Conservation (phyloP, 345 rosid species). For the Citrus australasica region DNA sequence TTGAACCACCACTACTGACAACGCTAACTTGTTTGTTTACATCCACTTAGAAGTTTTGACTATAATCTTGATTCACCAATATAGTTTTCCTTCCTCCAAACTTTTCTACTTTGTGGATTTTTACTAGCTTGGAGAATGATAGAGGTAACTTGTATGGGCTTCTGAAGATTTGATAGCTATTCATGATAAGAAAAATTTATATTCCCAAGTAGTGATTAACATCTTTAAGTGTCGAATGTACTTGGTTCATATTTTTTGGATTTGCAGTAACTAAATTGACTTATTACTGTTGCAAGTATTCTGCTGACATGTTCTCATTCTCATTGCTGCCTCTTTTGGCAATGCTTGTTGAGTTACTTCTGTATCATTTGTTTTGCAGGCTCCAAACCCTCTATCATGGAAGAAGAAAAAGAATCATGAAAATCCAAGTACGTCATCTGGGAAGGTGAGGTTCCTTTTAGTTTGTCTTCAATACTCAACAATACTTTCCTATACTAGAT, state of each 20-base stretch:
- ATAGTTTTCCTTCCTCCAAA: neutral
- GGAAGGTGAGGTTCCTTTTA: slow-evolving; percentile 32
- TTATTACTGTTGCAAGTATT: neutral
- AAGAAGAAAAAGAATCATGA: slow-evolving; percentile 56
- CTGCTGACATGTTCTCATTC: neutral
- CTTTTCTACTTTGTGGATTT: neutral
- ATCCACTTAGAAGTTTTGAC: too few species aligned
- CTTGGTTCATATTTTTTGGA: neutral
- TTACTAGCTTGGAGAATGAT: neutral
- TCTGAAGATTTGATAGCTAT: neutral
- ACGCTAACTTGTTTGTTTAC: neutral
- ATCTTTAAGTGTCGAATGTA: neutral
- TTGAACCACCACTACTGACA: neutral
- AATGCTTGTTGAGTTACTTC: neutral
- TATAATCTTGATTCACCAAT: neutral
- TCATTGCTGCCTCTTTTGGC: too few species aligned
- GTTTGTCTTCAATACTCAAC: neutral
- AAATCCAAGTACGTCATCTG: slow-evolving; percentile 27
- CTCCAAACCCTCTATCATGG: slow-evolving; percentile 83
- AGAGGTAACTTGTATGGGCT: neutral
- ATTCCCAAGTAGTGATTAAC: neutral
- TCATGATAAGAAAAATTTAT: neutral
- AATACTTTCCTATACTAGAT: neutral
- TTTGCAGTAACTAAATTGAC: neutral
- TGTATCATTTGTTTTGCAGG: slow-evolving; percentile 43